Percentiles rank a stretch among this genome's conserved stretches.
Conservation (phyloP, 2,329 filamentous ascomycete genomes). For the Orbilia oligospora region DNA sequence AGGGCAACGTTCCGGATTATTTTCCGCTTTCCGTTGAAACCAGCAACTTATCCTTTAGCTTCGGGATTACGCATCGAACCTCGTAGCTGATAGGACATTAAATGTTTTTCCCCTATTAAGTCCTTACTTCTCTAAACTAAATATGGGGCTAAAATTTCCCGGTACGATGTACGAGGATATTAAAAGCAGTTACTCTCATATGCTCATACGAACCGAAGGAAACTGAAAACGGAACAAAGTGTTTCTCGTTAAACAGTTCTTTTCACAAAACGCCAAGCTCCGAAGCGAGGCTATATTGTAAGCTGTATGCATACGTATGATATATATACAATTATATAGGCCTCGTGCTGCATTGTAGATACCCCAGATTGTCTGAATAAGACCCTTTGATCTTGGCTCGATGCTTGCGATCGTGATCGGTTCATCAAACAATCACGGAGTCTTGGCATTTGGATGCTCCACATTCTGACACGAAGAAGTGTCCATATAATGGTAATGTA, state of each 20-base stretch:
- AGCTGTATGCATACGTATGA: neutral
- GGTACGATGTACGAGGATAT: neutral
- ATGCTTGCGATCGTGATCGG: conserved; percentile 18
- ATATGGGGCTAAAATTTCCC: neutral
- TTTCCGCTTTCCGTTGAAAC: neutral
- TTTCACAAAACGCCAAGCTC: neutral
- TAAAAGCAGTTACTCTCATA: no score
- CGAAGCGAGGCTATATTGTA: neutral
- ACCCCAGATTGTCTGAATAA: neutral
- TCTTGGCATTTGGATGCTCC: neutral
- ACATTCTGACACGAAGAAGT: neutral
- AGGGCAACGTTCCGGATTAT: conserved; percentile 8
- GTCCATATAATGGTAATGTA: neutral
- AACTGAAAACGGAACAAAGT: neutral
- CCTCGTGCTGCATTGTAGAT: neutral
- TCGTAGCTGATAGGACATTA: neutral
- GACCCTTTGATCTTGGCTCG: conserved; percentile 1
- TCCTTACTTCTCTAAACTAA: neutral
- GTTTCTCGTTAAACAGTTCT: neutral
- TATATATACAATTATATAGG: no score
- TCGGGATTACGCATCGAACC: neutral
- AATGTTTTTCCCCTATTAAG: neutral
- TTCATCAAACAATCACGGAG: neutral
- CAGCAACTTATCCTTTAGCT: neutral
- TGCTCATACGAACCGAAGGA: neutral